Conservation (phyloP, 768 basidiomycete genomes). For the Thelephora ganbajun region DNA sequence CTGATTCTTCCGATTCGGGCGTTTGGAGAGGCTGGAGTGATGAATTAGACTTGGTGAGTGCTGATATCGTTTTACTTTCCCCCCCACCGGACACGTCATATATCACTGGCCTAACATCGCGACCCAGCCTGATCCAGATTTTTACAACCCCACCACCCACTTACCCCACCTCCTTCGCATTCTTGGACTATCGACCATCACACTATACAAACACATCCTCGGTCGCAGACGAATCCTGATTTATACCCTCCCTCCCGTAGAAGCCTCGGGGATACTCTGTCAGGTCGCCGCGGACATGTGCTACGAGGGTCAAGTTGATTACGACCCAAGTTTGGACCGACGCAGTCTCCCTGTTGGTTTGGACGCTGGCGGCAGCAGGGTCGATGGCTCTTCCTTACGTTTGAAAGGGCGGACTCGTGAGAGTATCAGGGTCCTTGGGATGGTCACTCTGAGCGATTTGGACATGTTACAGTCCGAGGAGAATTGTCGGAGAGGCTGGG, state of each 20-base stretch:
- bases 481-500: slow-evolving; percentile 57
- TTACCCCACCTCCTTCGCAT: slow-evolving; percentile 66
- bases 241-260: slow-evolving; percentile 68
- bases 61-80: background rate
- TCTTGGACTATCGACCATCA: slow-evolving; percentile 65
- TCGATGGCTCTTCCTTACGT: slow-evolving; percentile 7
- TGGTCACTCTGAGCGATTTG: slow-evolving; percentile 67
- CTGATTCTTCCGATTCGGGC: slow-evolving; percentile 40
- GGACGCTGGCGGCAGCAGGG: slow-evolving; percentile 3
- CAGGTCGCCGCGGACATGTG: slow-evolving; percentile 49
- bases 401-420: slow-evolving; percentile 29
- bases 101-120: background rate
- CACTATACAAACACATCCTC: slow-evolving; percentile 67
- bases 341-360: slow-evolving; percentile 3
- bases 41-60: slow-evolving; percentile 31
- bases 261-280: slow-evolving; percentile 61
- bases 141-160: slow-evolving; percentile 45
- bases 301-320: slow-evolving; percentile 25
- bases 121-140: slow-evolving; percentile 11
- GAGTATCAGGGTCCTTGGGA: slow-evolving; percentile 57
- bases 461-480: slow-evolving; percentile 45
- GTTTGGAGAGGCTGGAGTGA: slow-evolving; percentile 58
- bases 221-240: slow-evolving; percentile 65
- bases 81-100: background rate
- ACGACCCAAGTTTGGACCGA: background rate